Evolutionary conservation across 441 rosid genomes (phyloP), one percentile per base, ranked within the genome.

Genomic region (Geranium incanum): DNA sequence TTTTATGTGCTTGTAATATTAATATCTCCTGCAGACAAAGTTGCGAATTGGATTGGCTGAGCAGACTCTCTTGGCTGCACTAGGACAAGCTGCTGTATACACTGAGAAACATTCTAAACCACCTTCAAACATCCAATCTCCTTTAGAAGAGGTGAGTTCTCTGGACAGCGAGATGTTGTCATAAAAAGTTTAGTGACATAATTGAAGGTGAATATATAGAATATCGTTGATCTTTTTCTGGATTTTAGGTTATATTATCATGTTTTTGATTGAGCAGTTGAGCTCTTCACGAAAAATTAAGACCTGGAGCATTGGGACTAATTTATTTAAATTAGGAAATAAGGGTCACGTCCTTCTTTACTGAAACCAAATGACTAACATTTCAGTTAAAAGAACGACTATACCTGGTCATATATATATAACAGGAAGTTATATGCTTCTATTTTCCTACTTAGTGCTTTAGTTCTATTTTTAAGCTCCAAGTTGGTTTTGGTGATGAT

Each of bases 11-110:
- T 70, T 16, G 41, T 63, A 23, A 64, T 21, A 21, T 21, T 70
- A 75, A 65, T 71, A 74, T 64, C 36, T 78, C 64, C 70, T 71
- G 72, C 84, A 95, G 98, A 75, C 88, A 63, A 90, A 89, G 72
- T 74, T 95, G 87, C 85, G 92, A 68, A 84, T 95, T 76, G 91
- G 88, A 69, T 82, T 88, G 74, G 87, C 96, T 37, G 91, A 83
- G 71, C 88, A 90, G 84, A 95, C 96, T 73, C 87, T 95, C 73
- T 86, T 95, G 78, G 90, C 96, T 80, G 96, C 98, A n/a, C 72
- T 92, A 69, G 99, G 96, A 73, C 97, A 89, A 80, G 96, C 99
- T 33, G 87, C 95, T 77, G 89, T 89, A 9, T 84, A 85, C 75
- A 77, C 82, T 72, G 95, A 88, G 79, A 82, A 88, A 37, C 85